Conservation (phyloP, 2,329 filamentous ascomycete genomes). For the Colletotrichum limetticola region DNA sequence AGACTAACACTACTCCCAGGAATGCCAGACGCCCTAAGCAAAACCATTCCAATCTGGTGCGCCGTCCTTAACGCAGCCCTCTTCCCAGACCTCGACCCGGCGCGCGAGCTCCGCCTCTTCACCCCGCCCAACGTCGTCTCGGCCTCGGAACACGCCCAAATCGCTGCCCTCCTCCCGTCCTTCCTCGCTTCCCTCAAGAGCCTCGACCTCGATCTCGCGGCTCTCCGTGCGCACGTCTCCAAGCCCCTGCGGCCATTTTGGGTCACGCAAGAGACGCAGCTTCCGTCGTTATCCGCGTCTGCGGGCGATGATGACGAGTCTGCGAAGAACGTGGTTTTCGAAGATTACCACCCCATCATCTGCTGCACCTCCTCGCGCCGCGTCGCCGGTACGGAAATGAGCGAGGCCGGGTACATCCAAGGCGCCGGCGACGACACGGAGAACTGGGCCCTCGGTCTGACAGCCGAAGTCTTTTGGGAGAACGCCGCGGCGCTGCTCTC, state of each 20-base stretch:
- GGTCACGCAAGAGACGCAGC: conserved; percentile 76
- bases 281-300: conserved; percentile 45
- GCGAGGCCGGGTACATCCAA: conserved; percentile 80
- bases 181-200: conserved; percentile 63
- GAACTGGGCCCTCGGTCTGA: conserved; percentile 88
- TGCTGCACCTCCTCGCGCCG: conserved; percentile 87
- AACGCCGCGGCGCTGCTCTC: conserved; percentile 70
- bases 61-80: conserved; percentile 83
- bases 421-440: conserved; percentile 96
- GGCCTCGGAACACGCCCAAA: conserved; percentile 82
- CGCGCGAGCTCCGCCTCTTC: conserved; percentile 57
- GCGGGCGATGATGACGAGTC: not conserved
- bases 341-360: conserved; percentile 76
- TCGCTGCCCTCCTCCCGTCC: conserved; percentile 67
- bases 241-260: conserved; percentile 84
- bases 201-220: conserved; percentile 69
- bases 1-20: conserved; percentile 52
- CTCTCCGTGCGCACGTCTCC: conserved; percentile 65
- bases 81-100: conserved; percentile 67
- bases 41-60: conserved; percentile 95
- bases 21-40: conserved; percentile 94
- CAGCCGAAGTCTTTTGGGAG: conserved; percentile 82
- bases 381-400: conserved; percentile 74
- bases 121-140: conserved; percentile 80
- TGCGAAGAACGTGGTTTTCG: conserved; percentile 50